phyloP scores from a whole-genome alignment of 148 eudicot genomes.

The Agrostemma githago region DNA sequence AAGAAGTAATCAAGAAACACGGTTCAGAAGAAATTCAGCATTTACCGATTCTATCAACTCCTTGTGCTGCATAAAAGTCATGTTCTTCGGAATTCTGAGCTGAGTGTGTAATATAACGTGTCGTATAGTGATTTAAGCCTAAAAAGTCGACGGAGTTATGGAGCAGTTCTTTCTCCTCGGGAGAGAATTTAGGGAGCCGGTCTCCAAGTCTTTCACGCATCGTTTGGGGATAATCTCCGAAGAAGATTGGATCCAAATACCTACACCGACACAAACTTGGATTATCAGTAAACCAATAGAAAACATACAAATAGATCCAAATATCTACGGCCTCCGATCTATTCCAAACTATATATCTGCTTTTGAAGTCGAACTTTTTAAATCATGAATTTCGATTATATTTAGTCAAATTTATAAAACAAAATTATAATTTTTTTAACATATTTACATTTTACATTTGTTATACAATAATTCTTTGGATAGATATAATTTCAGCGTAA shows the following conservation, averaged over 20 bases:
- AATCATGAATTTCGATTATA: too few species aligned
- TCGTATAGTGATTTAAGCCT: slow-evolving; percentile 75
- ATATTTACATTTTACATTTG: too few species aligned
- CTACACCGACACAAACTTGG: slow-evolving; percentile 27
- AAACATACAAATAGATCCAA: not conserved
- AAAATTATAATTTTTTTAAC: too few species aligned
- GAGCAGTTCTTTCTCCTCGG: slow-evolving; percentile 50
- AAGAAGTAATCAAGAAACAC: slow-evolving; percentile 1
- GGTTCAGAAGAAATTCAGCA: not conserved
- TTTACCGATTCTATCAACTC: slow-evolving; percentile 64
- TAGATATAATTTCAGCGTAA: too few species aligned
- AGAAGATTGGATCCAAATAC: slow-evolving; percentile 76
- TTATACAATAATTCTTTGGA: too few species aligned
- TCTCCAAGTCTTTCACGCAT: slow-evolving; percentile 75
- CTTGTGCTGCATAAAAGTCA: slow-evolving; percentile 49
- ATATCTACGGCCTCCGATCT: too few species aligned
- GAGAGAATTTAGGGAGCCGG: slow-evolving; percentile 55
- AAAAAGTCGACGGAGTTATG: slow-evolving; percentile 58
- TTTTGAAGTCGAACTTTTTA: too few species aligned
- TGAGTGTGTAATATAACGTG: slow-evolving; percentile 56
- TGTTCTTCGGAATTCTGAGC: slow-evolving; percentile 34
- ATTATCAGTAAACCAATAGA: slow-evolving; percentile 1
- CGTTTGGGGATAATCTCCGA: slow-evolving; percentile 62
- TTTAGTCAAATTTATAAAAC: too few species aligned
- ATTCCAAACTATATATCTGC: too few species aligned